Base-by-base conservation (phyloP, 2,329 filamentous ascomycete species). In the Coniochaeta hoffmannii region DNA sequence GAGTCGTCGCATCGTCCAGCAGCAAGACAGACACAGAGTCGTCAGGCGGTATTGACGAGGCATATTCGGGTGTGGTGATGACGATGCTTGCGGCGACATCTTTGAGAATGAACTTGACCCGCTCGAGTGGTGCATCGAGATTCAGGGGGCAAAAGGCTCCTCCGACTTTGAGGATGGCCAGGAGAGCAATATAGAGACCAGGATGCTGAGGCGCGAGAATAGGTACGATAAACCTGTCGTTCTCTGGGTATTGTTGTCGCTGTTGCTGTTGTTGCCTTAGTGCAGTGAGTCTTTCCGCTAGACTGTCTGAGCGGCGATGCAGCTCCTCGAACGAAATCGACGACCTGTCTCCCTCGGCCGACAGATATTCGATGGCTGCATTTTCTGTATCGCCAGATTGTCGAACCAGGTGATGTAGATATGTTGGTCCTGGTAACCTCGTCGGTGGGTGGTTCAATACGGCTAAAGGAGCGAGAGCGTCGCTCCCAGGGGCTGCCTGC, bases 71-170 rank as follows among this genome's bases (percentile, higher is more conserved):
- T 0, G 79, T 83, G 0, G 86, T 89, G 44, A 96, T 71, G 28
- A 95, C 72, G 0, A 95, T 66, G 8, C 71, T 73, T 7, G 91
- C 89, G 11, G 77, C 75, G 36, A 95, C 81, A 74, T 97, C 90
- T n/a, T 81, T 68, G 15, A 92, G 70, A 52, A 96, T 92, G 66
- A 96, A 96, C 53, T 78, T 81, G 44, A 96, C 77, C 51, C 92
- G 80, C 54, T 96, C 90, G 4, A 76, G 69, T 0, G 92, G 92
- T 0, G 86, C 82, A 69, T 96, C 91, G 51, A 89, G 77, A 58
- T 87, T 87, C 55, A 97, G 73, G 0, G 92, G 91, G 61, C 91
- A 96, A 63, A 96, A 96, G 0, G 90, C 90, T 34, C 82, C 89
- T 7, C 92, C 92, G 12, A 85, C 85, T 68, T 92, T 91, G 50